phyloP scores from a whole-genome alignment of 2,329 filamentous ascomycete species.

The Pseudogymnoascus sp. region DNA sequence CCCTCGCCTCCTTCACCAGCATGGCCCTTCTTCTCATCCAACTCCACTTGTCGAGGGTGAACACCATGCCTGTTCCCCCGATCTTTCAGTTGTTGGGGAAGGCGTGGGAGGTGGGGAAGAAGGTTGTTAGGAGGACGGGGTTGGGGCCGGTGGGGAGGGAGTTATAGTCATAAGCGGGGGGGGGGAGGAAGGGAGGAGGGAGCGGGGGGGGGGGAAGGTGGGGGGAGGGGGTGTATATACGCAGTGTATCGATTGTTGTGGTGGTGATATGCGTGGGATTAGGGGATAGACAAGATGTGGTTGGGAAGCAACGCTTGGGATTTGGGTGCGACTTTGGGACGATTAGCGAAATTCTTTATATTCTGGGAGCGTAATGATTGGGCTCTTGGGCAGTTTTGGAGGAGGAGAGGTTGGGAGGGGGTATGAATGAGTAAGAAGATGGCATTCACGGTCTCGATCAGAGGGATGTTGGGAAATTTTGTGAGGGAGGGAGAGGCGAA shows the following conservation, averaged over 20 bases:
- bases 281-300: not conserved
- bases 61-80: slow-evolving; percentile 23
- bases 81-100: not conserved
- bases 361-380: not conserved
- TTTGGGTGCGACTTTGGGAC: not conserved
- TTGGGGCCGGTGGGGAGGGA: slow-evolving; percentile 1
- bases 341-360: not conserved
- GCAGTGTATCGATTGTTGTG: not conserved
- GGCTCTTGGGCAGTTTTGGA: not conserved
- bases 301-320: not conserved
- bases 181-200: not conserved
- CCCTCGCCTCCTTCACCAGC: slow-evolving; percentile 65
- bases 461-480: not conserved
- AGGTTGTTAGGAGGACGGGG: not conserved
- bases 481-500: not conserved
- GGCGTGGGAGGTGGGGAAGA: not conserved
- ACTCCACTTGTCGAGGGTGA: slow-evolving; percentile 39
- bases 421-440: not conserved
- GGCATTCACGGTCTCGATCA: not conserved
- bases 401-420: not conserved
- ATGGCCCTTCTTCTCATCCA: slow-evolving; percentile 62
- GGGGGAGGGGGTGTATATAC: not conserved
- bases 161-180: not conserved
- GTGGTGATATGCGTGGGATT: not conserved
- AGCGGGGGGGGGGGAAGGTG: not conserved